phyloP scores from a whole-genome alignment of 495 filamentous ascomycete genomes.

The Bombardia bombarda region DNA sequence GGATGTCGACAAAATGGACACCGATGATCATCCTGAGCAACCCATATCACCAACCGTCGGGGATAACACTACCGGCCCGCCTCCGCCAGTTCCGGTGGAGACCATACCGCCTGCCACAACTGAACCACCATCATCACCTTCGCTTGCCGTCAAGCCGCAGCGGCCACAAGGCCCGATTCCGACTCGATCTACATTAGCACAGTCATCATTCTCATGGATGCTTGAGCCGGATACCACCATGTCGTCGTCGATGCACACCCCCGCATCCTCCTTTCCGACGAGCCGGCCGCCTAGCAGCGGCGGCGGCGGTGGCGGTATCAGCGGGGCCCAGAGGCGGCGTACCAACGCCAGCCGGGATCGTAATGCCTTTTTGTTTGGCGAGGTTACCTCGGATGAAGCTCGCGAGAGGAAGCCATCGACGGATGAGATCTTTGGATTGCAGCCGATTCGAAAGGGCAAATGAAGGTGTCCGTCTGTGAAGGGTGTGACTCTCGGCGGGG shows the following conservation, averaged over 20 bases:
- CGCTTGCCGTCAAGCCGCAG: background rate
- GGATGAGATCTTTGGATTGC: conserved; percentile 39
- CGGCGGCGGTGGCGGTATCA: background rate
- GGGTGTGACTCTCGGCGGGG: too few species aligned
- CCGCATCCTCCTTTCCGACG: conserved; percentile 6
- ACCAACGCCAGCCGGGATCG: conserved; percentile 38
- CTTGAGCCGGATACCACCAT: conserved; percentile 48
- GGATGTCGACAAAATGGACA: conserved; percentile 20
- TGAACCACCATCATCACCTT: too few species aligned
- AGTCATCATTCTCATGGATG: conserved; percentile 96
- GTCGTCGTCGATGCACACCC: conserved; percentile 5
- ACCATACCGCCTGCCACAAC: background rate
- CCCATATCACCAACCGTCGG: too few species aligned
- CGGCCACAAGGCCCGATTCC: conserved; percentile 34
- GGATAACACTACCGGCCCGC: too few species aligned
- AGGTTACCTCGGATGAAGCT: conserved; percentile 25
- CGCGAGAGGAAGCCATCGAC: conserved; percentile 18
- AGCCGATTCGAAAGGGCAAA: conserved; percentile 28
- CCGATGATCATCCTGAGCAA: conserved; percentile 10
- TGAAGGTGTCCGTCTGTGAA: too few species aligned
- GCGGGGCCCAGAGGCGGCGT: conserved; percentile 27
- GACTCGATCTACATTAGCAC: conserved; percentile 61
- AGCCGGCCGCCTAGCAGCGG: conserved; percentile 11
- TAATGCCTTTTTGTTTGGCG: conserved; percentile 50
- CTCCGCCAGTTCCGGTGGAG: background rate